phyloP scores from a whole-genome alignment of 169 alveolate genomes.

The Plasmodium cynomolgi region DNA sequence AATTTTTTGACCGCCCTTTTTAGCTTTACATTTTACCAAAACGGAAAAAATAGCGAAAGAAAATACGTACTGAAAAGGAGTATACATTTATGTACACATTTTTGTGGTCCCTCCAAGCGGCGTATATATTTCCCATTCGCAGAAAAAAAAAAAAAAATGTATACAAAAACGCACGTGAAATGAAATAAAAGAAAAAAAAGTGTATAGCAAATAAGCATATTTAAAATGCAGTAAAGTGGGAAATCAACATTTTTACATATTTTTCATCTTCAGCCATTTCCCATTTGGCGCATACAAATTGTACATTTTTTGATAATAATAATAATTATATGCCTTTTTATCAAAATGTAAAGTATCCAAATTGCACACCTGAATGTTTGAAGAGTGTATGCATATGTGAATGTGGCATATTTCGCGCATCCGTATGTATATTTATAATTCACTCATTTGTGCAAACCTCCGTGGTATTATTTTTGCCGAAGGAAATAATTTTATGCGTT shows the following conservation, averaged over 20 bases:
- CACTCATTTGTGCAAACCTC: not conserved
- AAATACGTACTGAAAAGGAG: not conserved
- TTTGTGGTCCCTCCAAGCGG: not conserved
- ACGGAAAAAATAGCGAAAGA: not conserved
- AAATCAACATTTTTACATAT: not conserved
- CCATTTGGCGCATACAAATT: not conserved
- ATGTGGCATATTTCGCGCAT: not conserved
- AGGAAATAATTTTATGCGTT: not conserved
- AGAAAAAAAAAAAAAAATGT: not conserved
- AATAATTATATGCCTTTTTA: not conserved
- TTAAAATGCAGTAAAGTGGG: not conserved
- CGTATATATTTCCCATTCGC: not conserved
- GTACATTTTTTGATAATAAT: not conserved
- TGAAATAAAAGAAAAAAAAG: not conserved
- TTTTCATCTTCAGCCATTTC: not conserved
- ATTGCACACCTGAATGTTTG: conserved; percentile 9
- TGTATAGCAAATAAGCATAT: not conserved
- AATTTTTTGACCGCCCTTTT: not conserved
- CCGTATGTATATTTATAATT: not conserved
- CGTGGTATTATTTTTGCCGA: not conserved
- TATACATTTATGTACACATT: not conserved
- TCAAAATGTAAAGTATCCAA: not conserved
- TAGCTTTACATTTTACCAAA: not conserved
- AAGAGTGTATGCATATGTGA: conserved; percentile 10
- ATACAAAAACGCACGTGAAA: not conserved